Percentiles rank a stretch among this genome's conserved stretches.
Evolutionary conservation across 2,329 filamentous ascomycete species (phyloP).

Genomic region (Colletotrichum acutatum): DNA sequence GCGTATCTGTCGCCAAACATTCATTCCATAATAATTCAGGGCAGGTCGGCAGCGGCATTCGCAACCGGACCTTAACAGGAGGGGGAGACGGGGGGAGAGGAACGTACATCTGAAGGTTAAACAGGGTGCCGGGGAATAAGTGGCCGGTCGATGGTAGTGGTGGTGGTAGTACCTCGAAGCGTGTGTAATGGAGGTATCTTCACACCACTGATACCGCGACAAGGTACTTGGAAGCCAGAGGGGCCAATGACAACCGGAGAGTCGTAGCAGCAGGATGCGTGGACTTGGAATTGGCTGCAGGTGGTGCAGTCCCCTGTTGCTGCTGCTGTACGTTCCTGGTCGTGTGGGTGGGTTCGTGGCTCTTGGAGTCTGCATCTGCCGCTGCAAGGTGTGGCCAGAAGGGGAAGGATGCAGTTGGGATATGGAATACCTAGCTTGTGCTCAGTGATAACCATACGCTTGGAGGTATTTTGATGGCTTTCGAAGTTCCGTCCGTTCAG

Average conservation of each 20-base stretch:
- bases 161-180: neutral
- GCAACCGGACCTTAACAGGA: neutral
- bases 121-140: conserved; percentile 5
- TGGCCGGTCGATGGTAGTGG: neutral
- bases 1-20: neutral
- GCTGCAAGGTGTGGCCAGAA: conserved; percentile 26
- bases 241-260: neutral
- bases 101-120: conserved; percentile 21
- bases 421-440: conserved; percentile 1
- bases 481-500: neutral
- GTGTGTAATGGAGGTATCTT: neutral
- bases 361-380: conserved; percentile 26
- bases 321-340: neutral
- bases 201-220: neutral
- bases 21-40: neutral
- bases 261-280: neutral
- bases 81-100: neutral
- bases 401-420: conserved; percentile 1
- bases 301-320: neutral
- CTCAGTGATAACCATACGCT: neutral
- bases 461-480: too few species aligned
- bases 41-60: neutral
- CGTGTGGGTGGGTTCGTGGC: neutral
- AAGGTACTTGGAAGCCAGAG: neutral
- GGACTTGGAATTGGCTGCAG: conserved; percentile 5